A percentile compares a stretch with the other conserved stretches of the same genome.
These are phyloP conservation scores for Entomortierella parvispora DNA, from an alignment of 192 early-diverging fungal genomes.

Conservation along the genomic window DNA sequence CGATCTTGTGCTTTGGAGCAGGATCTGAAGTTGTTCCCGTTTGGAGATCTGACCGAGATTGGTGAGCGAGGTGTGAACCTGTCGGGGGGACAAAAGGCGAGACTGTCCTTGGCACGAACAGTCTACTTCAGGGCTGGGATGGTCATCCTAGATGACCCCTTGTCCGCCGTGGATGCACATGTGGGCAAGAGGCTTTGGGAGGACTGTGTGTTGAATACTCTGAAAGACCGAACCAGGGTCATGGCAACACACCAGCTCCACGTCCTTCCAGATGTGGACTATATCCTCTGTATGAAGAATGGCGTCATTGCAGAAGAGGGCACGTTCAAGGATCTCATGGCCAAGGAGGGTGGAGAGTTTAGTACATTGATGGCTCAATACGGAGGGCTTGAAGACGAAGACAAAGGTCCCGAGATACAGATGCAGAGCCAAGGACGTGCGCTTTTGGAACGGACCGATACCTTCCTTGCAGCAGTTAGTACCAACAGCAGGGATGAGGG, in stretches of 20 bases:
- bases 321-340: slow-evolving; percentile 68
- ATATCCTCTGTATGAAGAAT: slow-evolving; percentile 71
- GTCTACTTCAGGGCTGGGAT: slow-evolving; percentile 83
- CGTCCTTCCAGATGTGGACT: slow-evolving; percentile 50
- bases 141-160: slow-evolving; percentile 51
- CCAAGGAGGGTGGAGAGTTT: slow-evolving; percentile 60
- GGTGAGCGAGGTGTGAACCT: slow-evolving; percentile 89
- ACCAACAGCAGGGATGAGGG: background rate
- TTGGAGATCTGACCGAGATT: slow-evolving; percentile 89
- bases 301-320: slow-evolving; percentile 75
- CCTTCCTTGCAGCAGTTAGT: background rate
- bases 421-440: background rate
- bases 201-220: slow-evolving; percentile 45
- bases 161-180: slow-evolving; percentile 67
- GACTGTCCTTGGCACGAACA: slow-evolving; percentile 67
- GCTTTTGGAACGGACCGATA: too few relatives aligned
- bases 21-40: slow-evolving; percentile 79
- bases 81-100: slow-evolving; percentile 88
- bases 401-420: background rate
- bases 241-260: slow-evolving; percentile 82
- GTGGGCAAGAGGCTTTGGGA: slow-evolving; percentile 47
- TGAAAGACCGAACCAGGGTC: slow-evolving; percentile 68
- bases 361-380: slow-evolving; percentile 60
- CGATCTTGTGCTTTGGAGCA: slow-evolving; percentile 69
- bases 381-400: slow-evolving; percentile 57